Evolutionary conservation across 805 yeast genomes (phyloP).

Genomic region (Wickerhamiella australiensis): DNA sequence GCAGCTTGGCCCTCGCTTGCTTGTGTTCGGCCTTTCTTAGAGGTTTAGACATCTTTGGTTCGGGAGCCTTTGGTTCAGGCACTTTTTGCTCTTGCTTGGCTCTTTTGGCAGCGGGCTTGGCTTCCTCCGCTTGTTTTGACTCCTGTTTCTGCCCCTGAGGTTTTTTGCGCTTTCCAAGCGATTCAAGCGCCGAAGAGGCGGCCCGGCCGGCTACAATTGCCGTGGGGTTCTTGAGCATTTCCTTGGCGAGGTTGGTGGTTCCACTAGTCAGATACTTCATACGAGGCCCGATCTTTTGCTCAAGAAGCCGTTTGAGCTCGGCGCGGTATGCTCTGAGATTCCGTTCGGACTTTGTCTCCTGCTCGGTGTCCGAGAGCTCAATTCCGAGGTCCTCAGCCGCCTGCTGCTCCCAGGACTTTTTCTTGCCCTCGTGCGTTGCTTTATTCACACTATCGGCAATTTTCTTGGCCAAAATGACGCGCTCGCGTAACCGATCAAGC

Average conservation of each 20-base stretch:
- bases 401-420: conserved; percentile 68
- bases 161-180: conserved; percentile 3
- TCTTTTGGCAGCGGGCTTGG: background rate
- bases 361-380: conserved; percentile 64
- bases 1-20: background rate
- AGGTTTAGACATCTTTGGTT: background rate
- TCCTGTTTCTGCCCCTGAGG: background rate
- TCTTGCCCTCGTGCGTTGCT: conserved; percentile 36
- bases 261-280: conserved; percentile 27
- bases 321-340: conserved; percentile 21
- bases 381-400: conserved; percentile 92
- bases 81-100: background rate
- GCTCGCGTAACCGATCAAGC: conserved; percentile 53
- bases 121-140: background rate
- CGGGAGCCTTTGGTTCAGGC: background rate
- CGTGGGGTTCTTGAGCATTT: conserved; percentile 19
- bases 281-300: conserved; percentile 21
- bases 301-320: conserved; percentile 22
- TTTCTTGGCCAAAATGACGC: conserved; percentile 57
- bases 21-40: background rate
- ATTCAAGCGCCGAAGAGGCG: conserved; percentile 18
- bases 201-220: conserved; percentile 19
- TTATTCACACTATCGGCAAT: conserved; percentile 63
- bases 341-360: conserved; percentile 17
- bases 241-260: conserved; percentile 26